These are phyloP conservation scores for Calendula officinalis DNA, from an alignment of 129 eudicot species.

Conservation along the genomic window DNA sequence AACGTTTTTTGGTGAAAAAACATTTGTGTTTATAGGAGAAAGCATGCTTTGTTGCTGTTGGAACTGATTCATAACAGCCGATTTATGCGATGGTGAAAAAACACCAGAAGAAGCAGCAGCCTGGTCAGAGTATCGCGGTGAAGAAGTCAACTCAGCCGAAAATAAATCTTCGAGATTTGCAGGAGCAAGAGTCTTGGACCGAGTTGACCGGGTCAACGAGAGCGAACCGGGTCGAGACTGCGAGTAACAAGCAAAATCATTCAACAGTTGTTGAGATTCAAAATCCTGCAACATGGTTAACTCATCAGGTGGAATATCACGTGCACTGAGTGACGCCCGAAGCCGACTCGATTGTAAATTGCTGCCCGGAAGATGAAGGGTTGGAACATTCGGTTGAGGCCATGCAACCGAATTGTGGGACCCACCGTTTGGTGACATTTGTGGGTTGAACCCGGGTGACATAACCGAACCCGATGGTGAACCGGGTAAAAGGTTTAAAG, in stretches of 20 bases:
- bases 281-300: constrained; percentile 58
- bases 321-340: constrained; percentile 80
- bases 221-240: constrained; percentile 59
- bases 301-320: constrained; percentile 78
- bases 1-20: constrained; percentile 44
- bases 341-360: constrained; percentile 84
- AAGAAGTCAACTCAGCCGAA: constrained; percentile 61
- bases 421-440: constrained; percentile 73
- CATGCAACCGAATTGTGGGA: constrained; percentile 53
- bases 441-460: constrained; percentile 78
- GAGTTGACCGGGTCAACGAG: constrained; percentile 50
- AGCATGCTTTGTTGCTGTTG: constrained; percentile 91
- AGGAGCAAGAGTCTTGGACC: constrained; percentile 68
- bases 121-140: constrained; percentile 75
- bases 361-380: constrained; percentile 87
- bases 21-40: constrained; percentile 78
- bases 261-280: constrained; percentile 55
- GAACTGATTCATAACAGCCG: constrained; percentile 70
- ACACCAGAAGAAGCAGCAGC: constrained; percentile 37
- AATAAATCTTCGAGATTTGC: constrained; percentile 89
- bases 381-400: constrained; percentile 87
- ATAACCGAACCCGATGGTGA: constrained; percentile 65
- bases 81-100: constrained; percentile 83
- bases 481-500: constrained; percentile 74
- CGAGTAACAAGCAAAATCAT: constrained; percentile 60